These are phyloP conservation scores for Cladosporium sp. DNA, from an alignment of 2,329 filamentous ascomycete genomes.

Conservation along the genomic window DNA sequence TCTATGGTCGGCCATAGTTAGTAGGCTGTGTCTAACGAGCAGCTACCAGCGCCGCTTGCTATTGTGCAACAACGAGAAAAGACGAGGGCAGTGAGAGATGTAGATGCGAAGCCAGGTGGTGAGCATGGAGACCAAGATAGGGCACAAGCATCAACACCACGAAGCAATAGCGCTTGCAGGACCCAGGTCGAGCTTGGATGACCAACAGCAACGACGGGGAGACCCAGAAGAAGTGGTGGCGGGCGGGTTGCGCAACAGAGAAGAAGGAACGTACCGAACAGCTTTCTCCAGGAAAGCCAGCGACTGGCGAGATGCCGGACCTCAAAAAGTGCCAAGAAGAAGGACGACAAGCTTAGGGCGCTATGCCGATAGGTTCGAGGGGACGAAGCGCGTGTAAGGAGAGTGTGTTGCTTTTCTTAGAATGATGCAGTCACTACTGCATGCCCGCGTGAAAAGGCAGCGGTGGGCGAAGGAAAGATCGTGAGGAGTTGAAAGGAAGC, in stretches of 20 bases:
- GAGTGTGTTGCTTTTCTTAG: conserved; percentile 31
- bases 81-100: not conserved
- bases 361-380: conserved; percentile 23
- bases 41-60: conserved; percentile 16
- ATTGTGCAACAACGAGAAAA: conserved; percentile 4
- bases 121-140: conserved; percentile 13
- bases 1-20: conserved; percentile 25
- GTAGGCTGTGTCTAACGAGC: conserved; percentile 14
- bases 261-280: conserved; percentile 32
- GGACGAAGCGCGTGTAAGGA: conserved; percentile 19
- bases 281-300: conserved; percentile 36
- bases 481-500: conserved; percentile 13
- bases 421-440: conserved; percentile 28
- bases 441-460: conserved; percentile 28
- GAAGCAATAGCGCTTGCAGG: conserved; percentile 31
- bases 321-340: conserved; percentile 33
- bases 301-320: conserved; percentile 37
- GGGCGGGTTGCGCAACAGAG: conserved; percentile 25
- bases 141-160: conserved; percentile 17
- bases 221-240: conserved; percentile 21
- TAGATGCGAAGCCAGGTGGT: not conserved
- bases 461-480: conserved; percentile 16
- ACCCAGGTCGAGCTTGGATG: conserved; percentile 12
- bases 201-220: conserved; percentile 22
- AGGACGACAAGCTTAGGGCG: conserved; percentile 28